phyloP scores from a whole-genome alignment of 768 basidiomycete genomes.

The Rhodocollybia butyracea region DNA sequence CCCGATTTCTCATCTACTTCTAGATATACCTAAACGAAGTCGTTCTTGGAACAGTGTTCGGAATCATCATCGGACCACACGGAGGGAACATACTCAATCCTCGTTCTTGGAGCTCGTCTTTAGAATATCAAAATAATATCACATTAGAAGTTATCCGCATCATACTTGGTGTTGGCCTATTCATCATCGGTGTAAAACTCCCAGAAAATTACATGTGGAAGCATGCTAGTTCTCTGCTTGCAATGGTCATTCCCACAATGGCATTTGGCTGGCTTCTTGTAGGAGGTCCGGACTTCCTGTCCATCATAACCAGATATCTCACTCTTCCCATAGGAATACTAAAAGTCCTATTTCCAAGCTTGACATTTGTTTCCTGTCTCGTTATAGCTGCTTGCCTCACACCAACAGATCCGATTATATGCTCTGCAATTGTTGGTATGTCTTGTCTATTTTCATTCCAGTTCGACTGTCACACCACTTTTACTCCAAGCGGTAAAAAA shows the following conservation, averaged over 20 bases:
- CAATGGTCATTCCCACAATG: constrained; percentile 82
- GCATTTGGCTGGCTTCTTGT: constrained; percentile 80
- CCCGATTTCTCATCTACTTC: background rate
- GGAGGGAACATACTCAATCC: constrained; percentile 73
- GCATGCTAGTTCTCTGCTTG: constrained; percentile 67
- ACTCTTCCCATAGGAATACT: constrained; percentile 49
- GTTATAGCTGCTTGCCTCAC: constrained; percentile 89
- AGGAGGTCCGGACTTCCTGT: constrained; percentile 44
- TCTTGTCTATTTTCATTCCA: constrained; percentile 1
- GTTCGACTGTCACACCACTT: background rate
- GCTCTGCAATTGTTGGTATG: constrained; percentile 74
- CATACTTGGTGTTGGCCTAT: constrained; percentile 88
- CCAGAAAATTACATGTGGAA: constrained; percentile 80
- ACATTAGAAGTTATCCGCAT: constrained; percentile 87
- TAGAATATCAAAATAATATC: constrained; percentile 43
- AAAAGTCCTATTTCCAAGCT: constrained; percentile 63
- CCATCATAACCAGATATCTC: background rate
- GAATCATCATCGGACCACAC: constrained; percentile 65
- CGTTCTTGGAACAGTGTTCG: constrained; percentile 77
- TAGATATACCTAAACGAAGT: constrained; percentile 92
- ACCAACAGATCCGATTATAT: constrained; percentile 93
- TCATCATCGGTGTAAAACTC: constrained; percentile 93
- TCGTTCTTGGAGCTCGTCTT: constrained; percentile 57
- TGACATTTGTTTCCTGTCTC: constrained; percentile 73
- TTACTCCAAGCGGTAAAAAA: too few species aligned